These are phyloP conservation scores for Colletotrichum falcatum DNA, from an alignment of 2,329 filamentous ascomycete species.

Conservation along the genomic window DNA sequence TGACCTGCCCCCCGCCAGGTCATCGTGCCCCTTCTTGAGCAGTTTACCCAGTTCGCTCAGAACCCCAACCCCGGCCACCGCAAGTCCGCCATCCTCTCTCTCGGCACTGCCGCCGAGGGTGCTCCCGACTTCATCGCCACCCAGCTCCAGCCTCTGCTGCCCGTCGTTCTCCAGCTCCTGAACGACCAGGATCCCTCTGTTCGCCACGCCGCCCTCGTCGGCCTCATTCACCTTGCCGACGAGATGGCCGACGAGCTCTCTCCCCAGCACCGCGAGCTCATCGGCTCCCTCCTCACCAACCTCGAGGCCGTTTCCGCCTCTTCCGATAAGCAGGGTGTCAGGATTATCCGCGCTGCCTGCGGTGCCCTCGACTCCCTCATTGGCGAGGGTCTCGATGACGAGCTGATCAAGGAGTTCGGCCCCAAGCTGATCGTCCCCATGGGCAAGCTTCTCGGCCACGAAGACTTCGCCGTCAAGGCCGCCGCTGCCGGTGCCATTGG, in stretches of 20 bases:
- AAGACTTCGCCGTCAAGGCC: slow-evolving; percentile 90
- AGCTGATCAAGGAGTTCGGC: slow-evolving; percentile 85
- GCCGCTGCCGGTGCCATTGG: slow-evolving; percentile 90
- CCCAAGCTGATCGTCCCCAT: slow-evolving; percentile 86
- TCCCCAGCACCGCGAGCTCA: slow-evolving; percentile 85
- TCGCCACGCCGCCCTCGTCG: slow-evolving; percentile 86
- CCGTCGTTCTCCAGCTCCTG: slow-evolving; percentile 84
- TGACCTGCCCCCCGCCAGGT: slow-evolving; percentile 94
- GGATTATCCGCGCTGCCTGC: slow-evolving; percentile 90
- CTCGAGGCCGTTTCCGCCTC: slow-evolving; percentile 82
- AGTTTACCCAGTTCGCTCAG: slow-evolving; percentile 84
- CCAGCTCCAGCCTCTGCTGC: slow-evolving; percentile 87
- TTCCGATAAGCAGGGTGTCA: slow-evolving; percentile 79
- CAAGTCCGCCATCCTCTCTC: slow-evolving; percentile 89
- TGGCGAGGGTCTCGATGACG: slow-evolving; percentile 84
- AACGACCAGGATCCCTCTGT: slow-evolving; percentile 87
- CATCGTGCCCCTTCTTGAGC: slow-evolving; percentile 89
- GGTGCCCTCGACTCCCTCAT: slow-evolving; percentile 92
- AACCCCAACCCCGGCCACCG: slow-evolving; percentile 81
- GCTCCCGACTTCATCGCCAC: slow-evolving; percentile 97
- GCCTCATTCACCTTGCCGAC: slow-evolving; percentile 90
- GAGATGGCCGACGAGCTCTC: slow-evolving; percentile 92
- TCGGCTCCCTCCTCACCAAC: slow-evolving; percentile 88
- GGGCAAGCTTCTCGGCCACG: slow-evolving; percentile 84
- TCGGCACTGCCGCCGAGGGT: slow-evolving; percentile 95